Evolutionary conservation across 169 alveolate genomes (phyloP), one percentile per base, ranked within the genome.

Genomic region (Theileria equi): DNA sequence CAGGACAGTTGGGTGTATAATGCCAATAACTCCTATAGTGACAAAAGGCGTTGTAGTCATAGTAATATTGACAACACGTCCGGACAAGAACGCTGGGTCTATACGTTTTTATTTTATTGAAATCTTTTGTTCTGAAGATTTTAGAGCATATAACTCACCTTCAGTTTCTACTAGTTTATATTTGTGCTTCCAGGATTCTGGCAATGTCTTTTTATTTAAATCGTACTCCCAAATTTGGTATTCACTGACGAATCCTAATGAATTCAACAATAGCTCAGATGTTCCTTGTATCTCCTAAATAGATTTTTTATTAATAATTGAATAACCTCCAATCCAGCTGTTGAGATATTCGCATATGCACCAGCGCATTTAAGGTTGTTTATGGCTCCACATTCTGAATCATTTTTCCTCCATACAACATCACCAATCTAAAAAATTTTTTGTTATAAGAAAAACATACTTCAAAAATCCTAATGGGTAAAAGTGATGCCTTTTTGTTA

Each of bases 401-500:
- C 76, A 25, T 28, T 68, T 17, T 26, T 7, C 17, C 62, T 55
- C 68, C 73, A 50, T 1, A 65, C 73, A 23, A 77, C 81, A 17
- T 77, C 86, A 16, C 86, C 86, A n/a, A 77, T 45, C 74, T 63
- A 52, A 10, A n/a, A n/a, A 17, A 25, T 2, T 13, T 47, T 25
- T 32, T 8, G 23, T 19, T 2, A 21, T 16, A 11, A 6, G 26
- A 13, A n/a, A n/a, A 44, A 49, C 19, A 19, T 54, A 63, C 86
- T 81, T 96, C 99, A 80, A 94, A 96, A 26, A 96, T 71, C 57
- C 90, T 92, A 53, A 91, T 85, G 48, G 99, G 99, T 17, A 94
- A 87, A 59, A 85, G 92, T 47, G 91, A 71, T 32, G 88, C 92
- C 74, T 88, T 92, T 79, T 92, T 92, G 11, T 93, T 88, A 34